A percentile compares a stretch with the other conserved stretches of the same genome.
phyloP scores from a whole-genome alignment of 768 basidiomycete species.

The Clathrus columnatus region DNA sequence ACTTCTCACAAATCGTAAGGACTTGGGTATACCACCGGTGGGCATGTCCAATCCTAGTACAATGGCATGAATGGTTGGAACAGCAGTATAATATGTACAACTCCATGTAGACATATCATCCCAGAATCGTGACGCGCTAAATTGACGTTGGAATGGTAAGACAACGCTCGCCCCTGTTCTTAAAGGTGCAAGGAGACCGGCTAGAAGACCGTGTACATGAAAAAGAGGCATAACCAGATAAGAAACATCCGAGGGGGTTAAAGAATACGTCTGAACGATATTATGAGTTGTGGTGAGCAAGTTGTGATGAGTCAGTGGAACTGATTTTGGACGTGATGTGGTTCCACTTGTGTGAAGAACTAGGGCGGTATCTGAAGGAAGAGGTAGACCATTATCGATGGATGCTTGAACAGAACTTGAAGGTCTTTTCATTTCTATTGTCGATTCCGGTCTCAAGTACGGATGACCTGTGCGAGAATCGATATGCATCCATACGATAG shows the following conservation, averaged over 20 bases:
- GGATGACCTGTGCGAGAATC: neutral
- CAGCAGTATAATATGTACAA: constrained; percentile 37
- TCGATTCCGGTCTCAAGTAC: neutral
- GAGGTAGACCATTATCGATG: neutral
- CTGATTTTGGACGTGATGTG: constrained; percentile 26
- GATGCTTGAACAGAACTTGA: neutral
- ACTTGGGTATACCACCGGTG: constrained; percentile 16
- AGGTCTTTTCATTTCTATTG: neutral
- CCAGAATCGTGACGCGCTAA: constrained; percentile 47
- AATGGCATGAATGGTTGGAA: constrained; percentile 28
- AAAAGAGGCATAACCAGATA: constrained; percentile 47
- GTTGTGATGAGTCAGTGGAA: constrained; percentile 26
- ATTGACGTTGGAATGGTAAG: constrained; percentile 38
- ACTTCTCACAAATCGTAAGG: constrained; percentile 28
- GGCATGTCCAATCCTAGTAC: constrained; percentile 24
- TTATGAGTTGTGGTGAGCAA: constrained; percentile 24
- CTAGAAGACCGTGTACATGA: constrained; percentile 53
- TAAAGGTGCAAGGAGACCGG: constrained; percentile 49
- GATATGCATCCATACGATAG: constrained; percentile 11
- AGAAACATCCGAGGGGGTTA: constrained; percentile 21
- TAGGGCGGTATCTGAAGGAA: constrained; percentile 22
- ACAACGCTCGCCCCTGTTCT: constrained; percentile 47
- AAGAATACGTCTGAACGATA: constrained; percentile 25
- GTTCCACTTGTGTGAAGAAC: constrained; percentile 56
- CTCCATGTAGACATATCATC: constrained; percentile 27